These are phyloP conservation scores for Aschersonia sp. DNA, from an alignment of 2,329 filamentous ascomycete genomes.

Conservation along the genomic window DNA sequence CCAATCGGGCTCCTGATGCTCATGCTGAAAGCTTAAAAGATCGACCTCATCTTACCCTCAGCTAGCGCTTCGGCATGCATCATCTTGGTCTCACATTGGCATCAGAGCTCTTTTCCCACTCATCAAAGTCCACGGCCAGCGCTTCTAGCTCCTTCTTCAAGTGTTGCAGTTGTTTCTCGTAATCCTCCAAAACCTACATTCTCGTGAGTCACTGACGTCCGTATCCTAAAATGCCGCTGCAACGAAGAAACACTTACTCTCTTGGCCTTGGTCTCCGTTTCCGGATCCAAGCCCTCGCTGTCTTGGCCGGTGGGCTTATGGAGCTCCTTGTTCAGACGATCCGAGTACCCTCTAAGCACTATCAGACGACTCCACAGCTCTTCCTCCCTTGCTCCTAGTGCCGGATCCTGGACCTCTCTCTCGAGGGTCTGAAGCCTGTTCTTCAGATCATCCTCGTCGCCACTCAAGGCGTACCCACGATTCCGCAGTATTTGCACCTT, in stretches of 20 bases:
- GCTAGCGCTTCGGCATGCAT: neutral
- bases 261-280: conserved; percentile 57
- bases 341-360: conserved; percentile 57
- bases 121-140: conserved; percentile 40
- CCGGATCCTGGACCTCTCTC: conserved; percentile 57
- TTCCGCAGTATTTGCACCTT: conserved; percentile 72
- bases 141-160: conserved; percentile 59
- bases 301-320: conserved; percentile 48
- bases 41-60: neutral
- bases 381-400: conserved; percentile 61
- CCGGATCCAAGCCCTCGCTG: conserved; percentile 48
- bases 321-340: conserved; percentile 58
- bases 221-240: too few species aligned
- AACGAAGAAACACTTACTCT: conserved; percentile 39
- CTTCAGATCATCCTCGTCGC: conserved; percentile 65
- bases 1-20: neutral
- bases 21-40: neutral
- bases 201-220: neutral
- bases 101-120: conserved; percentile 38
- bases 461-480: conserved; percentile 65
- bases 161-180: conserved; percentile 66
- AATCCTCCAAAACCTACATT: conserved; percentile 59
- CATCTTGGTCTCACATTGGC: conserved; percentile 19
- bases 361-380: conserved; percentile 78
- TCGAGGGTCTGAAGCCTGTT: conserved; percentile 57